Evolutionary conservation across 495 filamentous ascomycete species (phyloP).

Genomic region (Xanthoparmelia taractica): DNA sequence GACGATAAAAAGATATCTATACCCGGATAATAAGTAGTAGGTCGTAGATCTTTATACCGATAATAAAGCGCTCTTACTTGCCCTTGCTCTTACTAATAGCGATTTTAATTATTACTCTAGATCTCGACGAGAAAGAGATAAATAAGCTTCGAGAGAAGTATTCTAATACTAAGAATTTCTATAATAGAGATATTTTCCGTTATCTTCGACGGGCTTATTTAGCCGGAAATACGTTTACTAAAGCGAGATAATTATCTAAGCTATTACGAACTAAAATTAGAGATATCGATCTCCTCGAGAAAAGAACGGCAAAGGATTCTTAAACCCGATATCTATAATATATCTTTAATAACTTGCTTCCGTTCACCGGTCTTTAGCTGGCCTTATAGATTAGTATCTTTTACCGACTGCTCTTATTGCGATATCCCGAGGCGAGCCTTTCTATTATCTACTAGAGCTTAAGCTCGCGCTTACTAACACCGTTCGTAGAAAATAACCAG

Average conservation of each 20-base stretch:
- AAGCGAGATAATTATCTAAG: background rate
- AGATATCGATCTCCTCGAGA: background rate
- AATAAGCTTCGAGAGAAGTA: background rate
- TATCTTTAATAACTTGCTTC: no score
- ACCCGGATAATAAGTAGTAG: constrained; percentile 6
- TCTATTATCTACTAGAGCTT: no score
- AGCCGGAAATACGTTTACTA: background rate
- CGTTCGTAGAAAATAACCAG: no score
- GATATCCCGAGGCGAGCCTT: no score
- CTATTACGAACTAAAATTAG: background rate
- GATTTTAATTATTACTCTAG: background rate
- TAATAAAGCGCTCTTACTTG: no score
- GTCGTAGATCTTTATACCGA: background rate
- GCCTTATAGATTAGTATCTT: no score
- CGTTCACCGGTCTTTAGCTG: no score
- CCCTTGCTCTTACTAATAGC: no score
- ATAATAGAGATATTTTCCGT: background rate
- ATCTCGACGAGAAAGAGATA: background rate
- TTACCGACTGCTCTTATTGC: no score
- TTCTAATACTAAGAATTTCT: background rate
- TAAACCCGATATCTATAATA: background rate
- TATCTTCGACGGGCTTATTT: background rate
- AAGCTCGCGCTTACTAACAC: no score
- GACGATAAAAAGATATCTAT: background rate
- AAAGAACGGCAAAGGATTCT: background rate